Percentiles rank a stretch among this genome's conserved stretches.
Evolutionary conservation across 2,329 filamentous ascomycete species (phyloP).

Genomic region (Alternaria postmessia): DNA sequence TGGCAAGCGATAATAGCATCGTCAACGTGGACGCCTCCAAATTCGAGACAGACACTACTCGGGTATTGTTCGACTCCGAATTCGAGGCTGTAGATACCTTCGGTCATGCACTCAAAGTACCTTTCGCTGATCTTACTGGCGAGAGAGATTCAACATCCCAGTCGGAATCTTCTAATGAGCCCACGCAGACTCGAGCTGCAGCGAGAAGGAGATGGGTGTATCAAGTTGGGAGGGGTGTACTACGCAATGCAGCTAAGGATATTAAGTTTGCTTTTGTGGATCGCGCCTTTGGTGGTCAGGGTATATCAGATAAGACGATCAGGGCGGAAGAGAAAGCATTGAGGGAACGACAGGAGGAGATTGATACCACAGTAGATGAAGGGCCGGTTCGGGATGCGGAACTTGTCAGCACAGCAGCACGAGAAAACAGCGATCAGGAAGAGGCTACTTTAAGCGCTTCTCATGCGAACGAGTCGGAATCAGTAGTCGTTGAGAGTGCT

Average conservation of each 20-base stretch:
- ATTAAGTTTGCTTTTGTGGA: conserved; percentile 67
- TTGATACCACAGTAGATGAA: conserved; percentile 57
- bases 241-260: conserved; percentile 64
- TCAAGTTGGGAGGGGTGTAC: conserved; percentile 65
- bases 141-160: conserved; percentile 43
- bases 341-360: conserved; percentile 55
- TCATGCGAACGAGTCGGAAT: conserved; percentile 6
- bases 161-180: conserved; percentile 24
- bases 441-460: conserved; percentile 9
- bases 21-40: conserved; percentile 65
- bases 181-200: conserved; percentile 55
- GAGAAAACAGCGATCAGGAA: conserved; percentile 19
- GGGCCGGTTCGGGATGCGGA: conserved; percentile 50
- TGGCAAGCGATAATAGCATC: conserved; percentile 61
- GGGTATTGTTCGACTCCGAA: conserved; percentile 62
- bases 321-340: conserved; percentile 54
- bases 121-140: conserved; percentile 60
- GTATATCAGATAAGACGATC: conserved; percentile 52
- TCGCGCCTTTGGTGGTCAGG: conserved; percentile 68
- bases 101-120: conserved; percentile 60
- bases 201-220: conserved; percentile 66
- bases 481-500: background rate
- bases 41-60: conserved; percentile 64
- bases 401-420: conserved; percentile 28
- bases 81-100: conserved; percentile 66